phyloP scores from a whole-genome alignment of 495 filamentous ascomycete species.

The Penicillium herquei region DNA sequence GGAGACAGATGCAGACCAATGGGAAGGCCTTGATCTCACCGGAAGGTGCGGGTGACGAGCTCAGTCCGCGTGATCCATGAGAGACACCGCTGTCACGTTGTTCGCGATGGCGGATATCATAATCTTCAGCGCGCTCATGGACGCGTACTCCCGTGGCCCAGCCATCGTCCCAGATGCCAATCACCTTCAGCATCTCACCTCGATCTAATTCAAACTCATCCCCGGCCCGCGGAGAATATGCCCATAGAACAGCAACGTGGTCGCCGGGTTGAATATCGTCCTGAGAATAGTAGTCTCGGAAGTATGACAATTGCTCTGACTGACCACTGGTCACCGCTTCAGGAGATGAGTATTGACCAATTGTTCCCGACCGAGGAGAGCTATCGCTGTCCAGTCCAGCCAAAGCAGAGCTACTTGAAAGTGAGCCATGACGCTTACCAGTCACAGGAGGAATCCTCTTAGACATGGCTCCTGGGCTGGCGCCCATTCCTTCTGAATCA shows the following conservation, averaged over 20 bases:
- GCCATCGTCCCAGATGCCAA: constrained; percentile 99
- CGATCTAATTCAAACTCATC: constrained; percentile 94
- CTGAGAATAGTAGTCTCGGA: constrained; percentile 98
- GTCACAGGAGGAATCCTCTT: constrained; percentile 58
- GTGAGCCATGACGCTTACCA: constrained; percentile 80
- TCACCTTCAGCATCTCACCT: constrained; percentile 97
- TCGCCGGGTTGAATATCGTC: constrained; percentile 94
- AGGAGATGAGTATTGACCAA: constrained; percentile 76
- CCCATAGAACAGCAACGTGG: constrained; percentile 90
- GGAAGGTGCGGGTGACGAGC: constrained; percentile 62
- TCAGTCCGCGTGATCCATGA: constrained; percentile 65
- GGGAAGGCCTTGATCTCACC: constrained; percentile 98
- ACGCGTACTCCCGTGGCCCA: constrained; percentile 94
- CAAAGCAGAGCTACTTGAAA: constrained; percentile 82
- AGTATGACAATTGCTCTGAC: constrained; percentile 90
- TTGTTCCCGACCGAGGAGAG: constrained; percentile 72
- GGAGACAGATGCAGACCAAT: constrained; percentile 94
- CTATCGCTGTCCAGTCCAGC: constrained; percentile 65
- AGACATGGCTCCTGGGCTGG: constrained; percentile 74
- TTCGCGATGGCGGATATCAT: constrained; percentile 69
- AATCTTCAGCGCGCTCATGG: constrained; percentile 82
- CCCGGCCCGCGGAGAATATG: constrained; percentile 87
- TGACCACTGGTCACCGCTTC: constrained; percentile 81
- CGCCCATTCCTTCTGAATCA: constrained; percentile 75
- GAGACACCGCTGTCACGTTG: constrained; percentile 95